phyloP scores from a whole-genome alignment of 768 basidiomycete species.

The Zangia roseola region DNA sequence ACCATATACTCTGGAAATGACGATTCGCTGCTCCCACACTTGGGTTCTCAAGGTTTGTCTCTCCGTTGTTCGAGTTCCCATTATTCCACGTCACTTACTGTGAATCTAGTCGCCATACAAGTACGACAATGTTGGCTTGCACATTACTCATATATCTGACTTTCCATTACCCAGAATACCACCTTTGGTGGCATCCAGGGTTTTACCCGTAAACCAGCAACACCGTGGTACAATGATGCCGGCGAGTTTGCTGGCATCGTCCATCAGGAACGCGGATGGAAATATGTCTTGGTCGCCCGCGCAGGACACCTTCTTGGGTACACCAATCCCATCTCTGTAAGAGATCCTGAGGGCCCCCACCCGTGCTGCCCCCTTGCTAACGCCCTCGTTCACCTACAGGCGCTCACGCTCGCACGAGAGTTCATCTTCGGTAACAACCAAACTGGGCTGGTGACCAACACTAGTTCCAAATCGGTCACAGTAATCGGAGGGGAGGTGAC shows the following conservation, averaged over 20 bases:
- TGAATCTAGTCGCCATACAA: constrained; percentile 50
- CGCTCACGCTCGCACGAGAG: constrained; percentile 54
- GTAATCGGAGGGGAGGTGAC: constrained; percentile 52
- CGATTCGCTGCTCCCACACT: too few species aligned
- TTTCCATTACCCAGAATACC: constrained; percentile 51
- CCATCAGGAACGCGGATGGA: constrained; percentile 68
- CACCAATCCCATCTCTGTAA: constrained; percentile 43
- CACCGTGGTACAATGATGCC: constrained; percentile 60
- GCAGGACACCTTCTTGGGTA: constrained; percentile 40
- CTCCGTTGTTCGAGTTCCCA: neutral
- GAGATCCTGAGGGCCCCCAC: too few species aligned
- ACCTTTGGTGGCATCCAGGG: constrained; percentile 83
- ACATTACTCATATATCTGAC: neutral
- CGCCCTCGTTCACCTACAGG: constrained; percentile 39
- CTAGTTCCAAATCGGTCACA: constrained; percentile 18
- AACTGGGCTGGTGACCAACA: constrained; percentile 51
- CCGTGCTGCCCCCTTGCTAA: neutral
- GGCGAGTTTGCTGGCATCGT: constrained; percentile 63
- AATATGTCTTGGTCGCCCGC: constrained; percentile 38
- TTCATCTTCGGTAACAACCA: too few species aligned
- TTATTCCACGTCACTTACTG: constrained; percentile 1
- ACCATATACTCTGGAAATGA: constrained; percentile 63
- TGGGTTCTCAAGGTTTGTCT: constrained; percentile 56
- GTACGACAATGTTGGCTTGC: constrained; percentile 26
- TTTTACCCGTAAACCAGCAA: constrained; percentile 62